Evolutionary conservation across 305 asterid species (phyloP).

Genomic region (Fraxinus baroniana): DNA sequence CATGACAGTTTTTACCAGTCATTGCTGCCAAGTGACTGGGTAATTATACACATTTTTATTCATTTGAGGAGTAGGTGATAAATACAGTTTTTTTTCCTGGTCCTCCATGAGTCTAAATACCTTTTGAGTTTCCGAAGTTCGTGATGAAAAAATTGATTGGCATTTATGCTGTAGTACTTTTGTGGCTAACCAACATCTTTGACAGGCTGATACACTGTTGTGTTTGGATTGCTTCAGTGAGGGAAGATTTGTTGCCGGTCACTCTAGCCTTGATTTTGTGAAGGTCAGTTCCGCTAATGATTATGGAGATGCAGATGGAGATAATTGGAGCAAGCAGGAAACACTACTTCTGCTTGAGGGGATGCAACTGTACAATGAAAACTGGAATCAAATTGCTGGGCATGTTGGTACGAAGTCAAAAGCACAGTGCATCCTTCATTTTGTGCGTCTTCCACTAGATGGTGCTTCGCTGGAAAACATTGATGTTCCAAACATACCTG

Average conservation of each 20-base stretch:
- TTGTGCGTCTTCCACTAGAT: conserved; percentile 81
- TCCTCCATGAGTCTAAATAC: not conserved
- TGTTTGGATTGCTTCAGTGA: conserved; percentile 88
- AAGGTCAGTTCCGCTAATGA: conserved; percentile 63
- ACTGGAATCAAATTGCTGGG: conserved; percentile 91
- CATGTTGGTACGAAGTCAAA: conserved; percentile 93
- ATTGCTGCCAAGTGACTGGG: not conserved
- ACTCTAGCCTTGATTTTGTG: conserved; percentile 84
- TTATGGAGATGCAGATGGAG: conserved; percentile 72
- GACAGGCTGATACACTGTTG: conserved; percentile 68
- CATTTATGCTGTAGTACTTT: not conserved
- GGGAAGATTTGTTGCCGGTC: conserved; percentile 88
- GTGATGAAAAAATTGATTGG: not conserved
- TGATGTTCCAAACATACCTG: conserved; percentile 65
- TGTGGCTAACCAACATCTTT: conserved; percentile 34
- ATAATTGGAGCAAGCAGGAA: conserved; percentile 92
- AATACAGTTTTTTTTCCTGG: not conserved
- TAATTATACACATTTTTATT: not conserved
- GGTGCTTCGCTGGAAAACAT: conserved; percentile 54
- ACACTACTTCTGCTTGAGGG: conserved; percentile 87
- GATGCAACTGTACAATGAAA: conserved; percentile 72
- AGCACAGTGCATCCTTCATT: conserved; percentile 93
- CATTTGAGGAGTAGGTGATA: not conserved
- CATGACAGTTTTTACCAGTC: not conserved
- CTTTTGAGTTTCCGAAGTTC: not conserved